A percentile compares a stretch with the other conserved stretches of the same genome.
These are phyloP conservation scores for Geotrichum fermentans DNA, from an alignment of 1,139 yeast genomes.

Conservation along the genomic window DNA sequence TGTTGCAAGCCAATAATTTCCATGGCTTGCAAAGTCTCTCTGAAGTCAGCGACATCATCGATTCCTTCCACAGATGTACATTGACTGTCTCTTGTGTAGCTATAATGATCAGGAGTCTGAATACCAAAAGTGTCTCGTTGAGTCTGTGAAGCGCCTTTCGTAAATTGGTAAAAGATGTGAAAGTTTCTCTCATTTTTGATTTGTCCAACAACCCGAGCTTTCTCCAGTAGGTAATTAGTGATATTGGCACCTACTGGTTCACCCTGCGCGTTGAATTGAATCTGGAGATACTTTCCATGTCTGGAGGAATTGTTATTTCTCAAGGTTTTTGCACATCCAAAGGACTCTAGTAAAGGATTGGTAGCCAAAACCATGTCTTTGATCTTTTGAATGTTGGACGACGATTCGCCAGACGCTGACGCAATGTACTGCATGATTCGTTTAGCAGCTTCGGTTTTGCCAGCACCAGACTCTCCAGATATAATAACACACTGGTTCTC, in stretches of 20 bases:
- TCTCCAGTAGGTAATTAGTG: slow-evolving; percentile 89
- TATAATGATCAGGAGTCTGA: slow-evolving; percentile 88
- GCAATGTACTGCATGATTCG: slow-evolving; percentile 98
- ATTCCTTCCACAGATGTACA: slow-evolving; percentile 84
- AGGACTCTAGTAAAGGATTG: slow-evolving; percentile 90
- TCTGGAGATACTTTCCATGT: slow-evolving; percentile 95
- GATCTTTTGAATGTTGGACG: slow-evolving; percentile 69
- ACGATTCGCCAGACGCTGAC: slow-evolving; percentile 61
- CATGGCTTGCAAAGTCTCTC: slow-evolving; percentile 88
- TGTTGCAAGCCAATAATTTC: slow-evolving; percentile 73
- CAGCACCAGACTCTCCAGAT: slow-evolving; percentile 98
- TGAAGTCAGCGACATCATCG: slow-evolving; percentile 73
- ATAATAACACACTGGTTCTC: slow-evolving; percentile 97
- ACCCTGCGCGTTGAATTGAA: slow-evolving; percentile 71
- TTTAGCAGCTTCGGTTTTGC: slow-evolving; percentile 97
- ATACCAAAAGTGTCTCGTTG: slow-evolving; percentile 83
- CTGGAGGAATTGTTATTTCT: slow-evolving; percentile 95
- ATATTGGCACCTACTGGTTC: slow-evolving; percentile 95
- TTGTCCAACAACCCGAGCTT: slow-evolving; percentile 95
- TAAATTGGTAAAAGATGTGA: slow-evolving; percentile 93
- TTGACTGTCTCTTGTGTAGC: slow-evolving; percentile 81
- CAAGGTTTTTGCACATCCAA: slow-evolving; percentile 97
- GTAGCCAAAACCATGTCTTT: slow-evolving; percentile 98
- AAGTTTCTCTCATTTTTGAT: slow-evolving; percentile 89
- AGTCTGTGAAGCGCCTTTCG: slow-evolving; percentile 82